Percentiles rank a stretch among this genome's conserved stretches.
Conservation (phyloP, 164 flowering plant species). For the Vitis amurensis region DNA sequence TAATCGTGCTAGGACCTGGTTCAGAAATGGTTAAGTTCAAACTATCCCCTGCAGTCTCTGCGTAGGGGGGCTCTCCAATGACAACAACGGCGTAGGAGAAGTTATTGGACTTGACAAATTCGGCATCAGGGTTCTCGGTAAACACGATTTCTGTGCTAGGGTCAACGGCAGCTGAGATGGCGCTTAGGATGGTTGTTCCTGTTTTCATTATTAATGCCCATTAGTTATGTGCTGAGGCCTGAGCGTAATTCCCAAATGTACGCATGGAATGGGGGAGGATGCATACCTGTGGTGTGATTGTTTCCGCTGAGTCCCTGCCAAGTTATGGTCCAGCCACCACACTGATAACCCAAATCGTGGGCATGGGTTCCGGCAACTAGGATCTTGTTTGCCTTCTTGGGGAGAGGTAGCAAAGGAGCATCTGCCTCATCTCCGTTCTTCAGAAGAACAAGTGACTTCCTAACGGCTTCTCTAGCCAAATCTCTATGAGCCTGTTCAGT, state of each 20-base stretch:
- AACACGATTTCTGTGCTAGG: constrained; percentile 24
- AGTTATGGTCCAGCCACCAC: constrained; percentile 30
- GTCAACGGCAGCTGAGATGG: constrained; percentile 22
- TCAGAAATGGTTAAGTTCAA: constrained; percentile 29
- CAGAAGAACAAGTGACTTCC: constrained; percentile 26
- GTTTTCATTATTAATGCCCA: background rate
- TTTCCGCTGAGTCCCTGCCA: constrained; percentile 7
- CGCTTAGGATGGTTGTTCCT: constrained; percentile 39
- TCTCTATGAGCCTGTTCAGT: constrained; percentile 23
- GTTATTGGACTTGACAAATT: constrained; percentile 8
- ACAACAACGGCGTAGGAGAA: constrained; percentile 35
- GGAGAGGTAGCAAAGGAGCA: constrained; percentile 15
- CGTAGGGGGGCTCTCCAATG: constrained; percentile 38
- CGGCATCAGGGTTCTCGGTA: constrained; percentile 24
- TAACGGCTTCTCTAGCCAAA: constrained; percentile 32
- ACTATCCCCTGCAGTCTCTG: constrained; percentile 31
- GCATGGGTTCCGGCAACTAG: constrained; percentile 19
- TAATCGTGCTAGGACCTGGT: constrained; percentile 12
- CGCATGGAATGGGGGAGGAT: too few relatives aligned
- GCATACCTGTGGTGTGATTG: constrained; percentile 20
- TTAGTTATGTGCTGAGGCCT: too few relatives aligned
- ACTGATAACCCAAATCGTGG: constrained; percentile 19
- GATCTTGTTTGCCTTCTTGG: constrained; percentile 17
- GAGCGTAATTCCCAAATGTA: too few relatives aligned
- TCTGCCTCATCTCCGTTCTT: constrained; percentile 24